phyloP scores from a whole-genome alignment of 306 rosid species.

The Prunus kanzakura region DNA sequence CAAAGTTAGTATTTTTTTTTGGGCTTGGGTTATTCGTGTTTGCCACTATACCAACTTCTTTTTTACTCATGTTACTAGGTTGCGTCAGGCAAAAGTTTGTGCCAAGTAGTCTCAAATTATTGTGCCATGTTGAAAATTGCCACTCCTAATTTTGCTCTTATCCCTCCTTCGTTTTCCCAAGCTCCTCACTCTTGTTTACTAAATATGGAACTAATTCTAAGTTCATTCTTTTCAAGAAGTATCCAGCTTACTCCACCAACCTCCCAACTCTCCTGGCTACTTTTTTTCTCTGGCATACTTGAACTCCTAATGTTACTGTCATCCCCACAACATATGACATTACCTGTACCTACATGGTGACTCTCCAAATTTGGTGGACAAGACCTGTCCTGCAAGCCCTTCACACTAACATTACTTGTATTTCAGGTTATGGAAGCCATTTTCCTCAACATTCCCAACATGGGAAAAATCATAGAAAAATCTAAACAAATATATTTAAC shows the following conservation, averaged over 20 bases:
- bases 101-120: neutral
- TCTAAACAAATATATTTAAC: neutral
- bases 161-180: neutral
- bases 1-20: neutral
- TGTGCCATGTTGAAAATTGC: neutral
- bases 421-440: neutral
- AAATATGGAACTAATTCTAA: neutral
- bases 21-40: neutral
- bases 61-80: too few relatives aligned
- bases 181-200: neutral
- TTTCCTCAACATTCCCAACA: neutral
- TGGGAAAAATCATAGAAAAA: neutral
- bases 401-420: too few relatives aligned
- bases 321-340: too few relatives aligned
- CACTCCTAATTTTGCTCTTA: neutral
- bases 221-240: neutral
- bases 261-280: neutral
- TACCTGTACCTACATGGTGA: too few relatives aligned
- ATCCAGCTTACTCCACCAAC: neutral
- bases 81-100: neutral
- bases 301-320: neutral
- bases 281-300: neutral
- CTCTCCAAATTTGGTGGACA: too few relatives aligned
- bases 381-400: too few relatives aligned
- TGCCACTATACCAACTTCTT: neutral